Percentiles rank a stretch among this genome's conserved stretches.
These are phyloP conservation scores for Wickerhamiella allomyrinae DNA, from an alignment of 805 yeast species.

Conservation along the genomic window DNA sequence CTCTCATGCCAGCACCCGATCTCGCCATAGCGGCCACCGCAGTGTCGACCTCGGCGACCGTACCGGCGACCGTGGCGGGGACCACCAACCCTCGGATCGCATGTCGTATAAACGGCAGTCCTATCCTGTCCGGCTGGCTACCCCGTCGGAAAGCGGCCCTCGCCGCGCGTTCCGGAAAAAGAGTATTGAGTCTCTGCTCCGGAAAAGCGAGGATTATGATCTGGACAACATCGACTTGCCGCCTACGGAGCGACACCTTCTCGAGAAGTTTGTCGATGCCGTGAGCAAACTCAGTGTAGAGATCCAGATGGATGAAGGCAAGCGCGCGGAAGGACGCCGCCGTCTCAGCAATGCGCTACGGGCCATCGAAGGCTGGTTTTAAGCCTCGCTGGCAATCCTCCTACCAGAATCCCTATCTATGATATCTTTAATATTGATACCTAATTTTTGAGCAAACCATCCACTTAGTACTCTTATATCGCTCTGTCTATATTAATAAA, in stretches of 20 bases:
- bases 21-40: too few relatives aligned
- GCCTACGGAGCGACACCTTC: conserved; percentile 55
- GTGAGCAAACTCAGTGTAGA: conserved; percentile 77
- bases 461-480: too few relatives aligned
- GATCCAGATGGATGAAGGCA: conserved; percentile 71
- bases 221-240: conserved; percentile 63
- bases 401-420: too few relatives aligned
- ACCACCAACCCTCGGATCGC: too few relatives aligned
- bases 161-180: conserved; percentile 14
- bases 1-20: too few relatives aligned
- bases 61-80: too few relatives aligned
- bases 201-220: conserved; percentile 29
- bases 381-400: too few relatives aligned
- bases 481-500: too few relatives aligned
- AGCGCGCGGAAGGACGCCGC: conserved; percentile 65
- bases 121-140: too few relatives aligned
- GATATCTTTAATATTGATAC: neutral
- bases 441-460: too few relatives aligned
- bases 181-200: conserved; percentile 18
- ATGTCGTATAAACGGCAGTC: neutral
- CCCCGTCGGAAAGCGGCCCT: neutral
- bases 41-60: too few relatives aligned
- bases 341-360: conserved; percentile 70
- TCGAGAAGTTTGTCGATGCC: conserved; percentile 78
- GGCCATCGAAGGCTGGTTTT: conserved; percentile 70